Conservation (phyloP, 2,329 filamentous ascomycete species). For the Monilinia aucupariae region DNA sequence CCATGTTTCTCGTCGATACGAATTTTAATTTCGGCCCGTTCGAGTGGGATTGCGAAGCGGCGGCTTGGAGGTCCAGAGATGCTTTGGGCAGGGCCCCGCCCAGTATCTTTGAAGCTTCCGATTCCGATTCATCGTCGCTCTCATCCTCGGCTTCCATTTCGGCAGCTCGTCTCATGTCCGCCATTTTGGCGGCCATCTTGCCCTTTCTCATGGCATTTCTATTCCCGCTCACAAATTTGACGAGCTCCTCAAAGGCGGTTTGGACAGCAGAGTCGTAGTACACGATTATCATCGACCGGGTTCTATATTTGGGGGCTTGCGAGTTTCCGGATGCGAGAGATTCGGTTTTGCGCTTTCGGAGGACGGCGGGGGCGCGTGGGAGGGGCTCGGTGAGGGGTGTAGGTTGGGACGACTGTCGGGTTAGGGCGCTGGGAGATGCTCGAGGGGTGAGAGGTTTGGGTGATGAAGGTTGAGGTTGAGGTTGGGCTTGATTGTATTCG, state of each 20-base stretch:
- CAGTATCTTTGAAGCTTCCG: constrained; percentile 10
- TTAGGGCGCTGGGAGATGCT: constrained; percentile 19
- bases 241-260: constrained; percentile 72
- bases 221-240: constrained; percentile 73
- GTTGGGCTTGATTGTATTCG: constrained; percentile 17
- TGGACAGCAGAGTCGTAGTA: constrained; percentile 89
- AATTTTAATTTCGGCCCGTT: constrained; percentile 37
- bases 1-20: constrained; percentile 39
- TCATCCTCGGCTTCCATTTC: constrained; percentile 49
- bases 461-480: constrained; percentile 12
- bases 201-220: constrained; percentile 82
- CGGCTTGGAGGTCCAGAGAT: not conserved
- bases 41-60: constrained; percentile 25
- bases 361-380: constrained; percentile 18
- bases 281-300: constrained; percentile 74
- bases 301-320: constrained; percentile 48
- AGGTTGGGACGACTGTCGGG: constrained; percentile 26
- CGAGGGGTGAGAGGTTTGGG: constrained; percentile 2
- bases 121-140: constrained; percentile 37
- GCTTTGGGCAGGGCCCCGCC: constrained; percentile 4
- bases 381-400: constrained; percentile 21
- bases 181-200: constrained; percentile 74
- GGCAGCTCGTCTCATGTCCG: constrained; percentile 55
- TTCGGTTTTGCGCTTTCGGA: constrained; percentile 35
- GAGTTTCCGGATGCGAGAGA: constrained; percentile 33